Evolutionary conservation across 495 filamentous ascomycete genomes (phyloP).

Genomic region (Aspergillus leporis): DNA sequence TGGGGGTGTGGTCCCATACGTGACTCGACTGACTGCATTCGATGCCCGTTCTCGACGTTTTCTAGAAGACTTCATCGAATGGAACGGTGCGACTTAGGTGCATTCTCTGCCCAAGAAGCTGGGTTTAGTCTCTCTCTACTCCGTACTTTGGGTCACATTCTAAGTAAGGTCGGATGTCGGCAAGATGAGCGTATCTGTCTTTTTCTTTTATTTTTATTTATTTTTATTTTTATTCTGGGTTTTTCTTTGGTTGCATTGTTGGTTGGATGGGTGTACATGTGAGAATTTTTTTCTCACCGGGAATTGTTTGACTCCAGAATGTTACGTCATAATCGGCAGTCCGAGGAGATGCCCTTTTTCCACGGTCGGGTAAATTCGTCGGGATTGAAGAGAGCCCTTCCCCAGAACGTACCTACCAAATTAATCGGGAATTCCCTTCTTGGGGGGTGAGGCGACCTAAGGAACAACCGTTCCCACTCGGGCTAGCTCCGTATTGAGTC

Average conservation of each 20-base stretch:
- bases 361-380: constrained; percentile 13
- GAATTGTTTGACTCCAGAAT: background rate
- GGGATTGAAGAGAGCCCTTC: background rate
- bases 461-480: constrained; percentile 6
- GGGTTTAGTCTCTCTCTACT: background rate
- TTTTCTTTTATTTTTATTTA: background rate
- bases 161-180: background rate
- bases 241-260: background rate
- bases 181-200: background rate
- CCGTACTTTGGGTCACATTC: constrained; percentile 1
- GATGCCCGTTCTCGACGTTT: constrained; percentile 31
- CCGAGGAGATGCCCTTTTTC: constrained; percentile 10
- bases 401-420: background rate
- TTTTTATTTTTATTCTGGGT: background rate
- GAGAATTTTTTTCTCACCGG: background rate
- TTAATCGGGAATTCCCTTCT: background rate
- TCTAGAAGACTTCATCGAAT: constrained; percentile 32
- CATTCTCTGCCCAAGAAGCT: constrained; percentile 7
- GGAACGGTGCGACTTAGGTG: constrained; percentile 20
- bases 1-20: constrained; percentile 1
- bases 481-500: background rate
- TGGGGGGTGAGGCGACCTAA: background rate
- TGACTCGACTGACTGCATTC: constrained; percentile 15
- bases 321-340: constrained; percentile 13
- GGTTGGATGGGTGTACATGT: background rate